A percentile compares a stretch with the other conserved stretches of the same genome.
Conservation (phyloP, 1,284 basidiomycete genomes). For the Cutaneotrichosporon sp. region DNA sequence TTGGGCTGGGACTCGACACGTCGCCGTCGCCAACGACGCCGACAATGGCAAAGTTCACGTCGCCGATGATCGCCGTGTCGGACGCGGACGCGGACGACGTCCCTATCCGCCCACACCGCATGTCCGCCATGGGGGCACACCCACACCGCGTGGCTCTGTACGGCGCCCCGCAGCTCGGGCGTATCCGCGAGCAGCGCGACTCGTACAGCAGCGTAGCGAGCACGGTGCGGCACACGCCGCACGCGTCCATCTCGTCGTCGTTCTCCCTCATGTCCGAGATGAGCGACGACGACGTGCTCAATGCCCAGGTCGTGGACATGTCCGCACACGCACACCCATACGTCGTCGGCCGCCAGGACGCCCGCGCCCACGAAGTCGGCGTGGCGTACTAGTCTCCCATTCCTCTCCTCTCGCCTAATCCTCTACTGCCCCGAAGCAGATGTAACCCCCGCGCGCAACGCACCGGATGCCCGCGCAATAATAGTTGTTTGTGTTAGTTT, state of each 20-base stretch:
- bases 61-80: background rate
- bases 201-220: conserved; percentile 1
- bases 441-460: too few relatives aligned
- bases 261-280: conserved; percentile 23
- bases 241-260: conserved; percentile 4
- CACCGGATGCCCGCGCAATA: too few relatives aligned
- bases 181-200: conserved; percentile 2
- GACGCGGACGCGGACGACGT: background rate
- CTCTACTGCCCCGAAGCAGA: too few relatives aligned
- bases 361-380: conserved; percentile 14
- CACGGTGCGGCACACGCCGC: conserved; percentile 5
- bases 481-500: background rate
- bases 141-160: conserved; percentile 42
- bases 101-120: conserved; percentile 7
- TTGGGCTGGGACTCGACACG: conserved; percentile 15
- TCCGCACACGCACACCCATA: conserved; percentile 22
- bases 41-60: background rate
- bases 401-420: background rate
- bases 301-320: conserved; percentile 37
- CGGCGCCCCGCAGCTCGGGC: conserved; percentile 16
- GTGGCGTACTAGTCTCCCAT: conserved; percentile 10
- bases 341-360: conserved; percentile 10
- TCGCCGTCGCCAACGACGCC: background rate
- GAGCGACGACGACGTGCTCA: conserved; percentile 40
- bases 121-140: conserved; percentile 26